Percentiles rank a stretch among this genome's conserved stretches.
Conservation (phyloP, 345 rosid species). For the Populus deltoides region DNA sequence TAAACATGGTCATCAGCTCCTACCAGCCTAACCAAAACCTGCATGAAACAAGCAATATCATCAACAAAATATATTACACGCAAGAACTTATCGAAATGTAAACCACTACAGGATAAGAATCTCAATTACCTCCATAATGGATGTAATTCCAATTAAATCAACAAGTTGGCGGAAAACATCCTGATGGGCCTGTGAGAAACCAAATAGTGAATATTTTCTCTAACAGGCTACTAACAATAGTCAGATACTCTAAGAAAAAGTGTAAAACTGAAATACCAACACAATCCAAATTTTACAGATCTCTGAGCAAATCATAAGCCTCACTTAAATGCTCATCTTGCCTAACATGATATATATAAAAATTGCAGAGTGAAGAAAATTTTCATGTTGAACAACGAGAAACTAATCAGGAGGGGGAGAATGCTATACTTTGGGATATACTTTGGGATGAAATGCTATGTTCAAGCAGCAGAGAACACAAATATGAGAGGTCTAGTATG, state of each 20-base stretch:
- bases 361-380: not conserved
- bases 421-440: not conserved
- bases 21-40: conserved; percentile 95
- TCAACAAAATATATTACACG: not conserved
- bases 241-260: not conserved
- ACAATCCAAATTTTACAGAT: not conserved
- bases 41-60: conserved; percentile 16
- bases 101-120: conserved; percentile 4
- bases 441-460: not conserved
- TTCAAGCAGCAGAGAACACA: not conserved
- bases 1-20: conserved; percentile 96
- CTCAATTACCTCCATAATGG: conserved; percentile 92
- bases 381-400: not conserved
- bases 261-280: not conserved
- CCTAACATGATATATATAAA: not conserved
- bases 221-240: not conserved
- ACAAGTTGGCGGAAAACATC: conserved; percentile 79
- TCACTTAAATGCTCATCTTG: not conserved
- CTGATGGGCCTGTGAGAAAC: conserved; percentile 68
- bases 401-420: not conserved
- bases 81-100: conserved; percentile 7
- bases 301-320: not conserved
- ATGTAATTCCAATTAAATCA: conserved; percentile 97
- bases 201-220: not conserved
- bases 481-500: not conserved